Conservation (phyloP, 768 basidiomycete species). For the Cystobasidiopsis lactophilus region DNA sequence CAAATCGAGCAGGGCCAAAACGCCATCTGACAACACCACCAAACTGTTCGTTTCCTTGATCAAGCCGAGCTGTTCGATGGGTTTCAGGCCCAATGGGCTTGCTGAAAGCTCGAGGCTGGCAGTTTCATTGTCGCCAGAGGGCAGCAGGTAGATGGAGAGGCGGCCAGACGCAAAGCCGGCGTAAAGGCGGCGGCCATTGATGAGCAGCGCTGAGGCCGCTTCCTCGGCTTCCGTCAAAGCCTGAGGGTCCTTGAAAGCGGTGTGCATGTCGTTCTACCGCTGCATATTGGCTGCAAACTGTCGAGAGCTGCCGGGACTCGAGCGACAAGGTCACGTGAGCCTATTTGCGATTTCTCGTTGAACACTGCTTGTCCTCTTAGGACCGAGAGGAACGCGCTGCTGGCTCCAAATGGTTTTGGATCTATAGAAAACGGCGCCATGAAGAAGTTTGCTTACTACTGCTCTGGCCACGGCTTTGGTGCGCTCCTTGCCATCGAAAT, state of each 20-base stretch:
- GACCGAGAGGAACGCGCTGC: too few species aligned
- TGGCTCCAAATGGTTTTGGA: too few species aligned
- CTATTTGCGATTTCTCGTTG: too few species aligned
- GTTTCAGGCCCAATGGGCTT: slow-evolving; percentile 23
- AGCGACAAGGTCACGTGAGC: too few species aligned
- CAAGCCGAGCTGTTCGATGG: slow-evolving; percentile 72
- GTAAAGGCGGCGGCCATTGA: not conserved
- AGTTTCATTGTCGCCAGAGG: not conserved
- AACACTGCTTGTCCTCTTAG: too few species aligned
- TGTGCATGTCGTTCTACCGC: too few species aligned
- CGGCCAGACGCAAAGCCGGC: not conserved
- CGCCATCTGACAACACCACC: slow-evolving; percentile 55
- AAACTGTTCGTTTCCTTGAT: slow-evolving; percentile 70
- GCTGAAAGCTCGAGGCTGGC: slow-evolving; percentile 3
- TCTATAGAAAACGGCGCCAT: too few species aligned
- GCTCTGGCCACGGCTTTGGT: slow-evolving; percentile 9
- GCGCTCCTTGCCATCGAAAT: not conserved
- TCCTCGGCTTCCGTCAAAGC: too few species aligned
- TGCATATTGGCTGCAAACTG: too few species aligned
- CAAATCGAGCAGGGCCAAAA: slow-evolving; percentile 51
- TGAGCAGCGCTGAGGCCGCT: not conserved
- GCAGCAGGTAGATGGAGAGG: not conserved
- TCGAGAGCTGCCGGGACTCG: too few species aligned
- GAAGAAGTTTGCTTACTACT: slow-evolving; percentile 8
- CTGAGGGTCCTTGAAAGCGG: too few species aligned